These are phyloP conservation scores for Aureoboletus auriporus DNA, from an alignment of 768 basidiomycete genomes.

Conservation along the genomic window DNA sequence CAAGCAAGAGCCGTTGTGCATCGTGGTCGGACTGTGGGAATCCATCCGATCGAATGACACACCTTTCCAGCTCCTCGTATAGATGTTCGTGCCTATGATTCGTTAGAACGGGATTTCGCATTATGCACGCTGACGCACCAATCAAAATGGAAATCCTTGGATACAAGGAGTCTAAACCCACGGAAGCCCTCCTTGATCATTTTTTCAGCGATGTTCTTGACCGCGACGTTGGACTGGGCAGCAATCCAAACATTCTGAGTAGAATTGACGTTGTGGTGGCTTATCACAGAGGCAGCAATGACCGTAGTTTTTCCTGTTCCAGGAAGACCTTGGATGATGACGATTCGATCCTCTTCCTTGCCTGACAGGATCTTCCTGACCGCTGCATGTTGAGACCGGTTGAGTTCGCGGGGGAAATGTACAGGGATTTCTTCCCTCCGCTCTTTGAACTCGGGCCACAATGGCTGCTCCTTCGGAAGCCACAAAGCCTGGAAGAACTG, in stretches of 20 bases:
- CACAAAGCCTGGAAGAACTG: slow-evolving; percentile 29
- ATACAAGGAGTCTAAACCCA: slow-evolving; percentile 41
- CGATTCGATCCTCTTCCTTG: slow-evolving; percentile 17
- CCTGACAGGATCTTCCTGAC: slow-evolving; percentile 29
- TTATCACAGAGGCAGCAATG: slow-evolving; percentile 35
- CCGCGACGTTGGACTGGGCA: slow-evolving; percentile 49
- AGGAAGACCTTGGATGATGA: slow-evolving; percentile 34
- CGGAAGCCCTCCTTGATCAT: slow-evolving; percentile 29
- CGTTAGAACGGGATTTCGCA: neutral
- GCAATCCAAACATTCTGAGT: slow-evolving; percentile 35
- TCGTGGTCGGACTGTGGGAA: slow-evolving; percentile 10
- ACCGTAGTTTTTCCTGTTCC: slow-evolving; percentile 45
- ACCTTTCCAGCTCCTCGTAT: slow-evolving; percentile 32
- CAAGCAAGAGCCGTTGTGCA: slow-evolving; percentile 23
- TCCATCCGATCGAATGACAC: slow-evolving; percentile 36
- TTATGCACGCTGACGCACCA: slow-evolving; percentile 31
- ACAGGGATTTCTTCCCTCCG: neutral
- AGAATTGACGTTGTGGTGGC: slow-evolving; percentile 11
- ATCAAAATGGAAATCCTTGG: slow-evolving; percentile 42
- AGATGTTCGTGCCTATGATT: slow-evolving; percentile 47
- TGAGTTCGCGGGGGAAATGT: slow-evolving; percentile 8
- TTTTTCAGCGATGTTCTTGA: slow-evolving; percentile 53
- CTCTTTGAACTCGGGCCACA: slow-evolving; percentile 12
- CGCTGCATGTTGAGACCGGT: slow-evolving; percentile 25
- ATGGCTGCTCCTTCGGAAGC: slow-evolving; percentile 15